These are phyloP conservation scores for Tilletia horrida DNA, from an alignment of 1,284 basidiomycete species.

Conservation along the genomic window DNA sequence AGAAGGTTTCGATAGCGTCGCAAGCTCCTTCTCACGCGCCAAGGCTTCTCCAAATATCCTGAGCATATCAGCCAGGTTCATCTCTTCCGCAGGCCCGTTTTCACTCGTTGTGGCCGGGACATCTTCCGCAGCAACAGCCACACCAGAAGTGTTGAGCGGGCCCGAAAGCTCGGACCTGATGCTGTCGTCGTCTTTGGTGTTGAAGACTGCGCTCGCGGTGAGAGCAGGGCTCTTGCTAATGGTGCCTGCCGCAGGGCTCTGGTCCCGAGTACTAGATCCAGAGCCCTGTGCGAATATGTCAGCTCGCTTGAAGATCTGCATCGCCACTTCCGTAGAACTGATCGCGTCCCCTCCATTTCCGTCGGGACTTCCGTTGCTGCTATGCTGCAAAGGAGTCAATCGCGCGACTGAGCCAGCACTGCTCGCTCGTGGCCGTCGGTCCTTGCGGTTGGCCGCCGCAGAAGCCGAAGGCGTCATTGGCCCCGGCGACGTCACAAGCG, in stretches of 20 bases:
- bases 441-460: not conserved
- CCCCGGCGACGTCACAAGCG: not conserved
- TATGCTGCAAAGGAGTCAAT: not conserved
- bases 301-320: slow-evolving; percentile 7
- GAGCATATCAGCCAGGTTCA: slow-evolving; percentile 3
- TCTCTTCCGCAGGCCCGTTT: not conserved
- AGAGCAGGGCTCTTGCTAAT: too few species aligned
- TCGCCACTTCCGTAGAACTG: not conserved
- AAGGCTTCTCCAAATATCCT: not conserved
- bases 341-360: not conserved
- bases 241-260: too few species aligned
- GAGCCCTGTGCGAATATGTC: not conserved
- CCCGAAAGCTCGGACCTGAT: too few species aligned
- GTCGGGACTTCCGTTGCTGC: not conserved
- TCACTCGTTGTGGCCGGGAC: too few species aligned
- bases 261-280: not conserved
- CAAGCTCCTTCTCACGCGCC: slow-evolving; percentile 1
- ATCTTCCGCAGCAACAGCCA: too few species aligned
- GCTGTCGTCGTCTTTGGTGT: too few species aligned
- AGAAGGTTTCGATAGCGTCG: not conserved
- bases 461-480: not conserved
- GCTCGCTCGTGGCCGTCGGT: slow-evolving; percentile 5
- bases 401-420: slow-evolving; percentile 7
- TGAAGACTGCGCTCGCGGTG: too few species aligned
- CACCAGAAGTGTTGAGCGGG: too few species aligned